Conservation (phyloP, 129 eudicot genomes). For the Centaurea solstitialis region DNA sequence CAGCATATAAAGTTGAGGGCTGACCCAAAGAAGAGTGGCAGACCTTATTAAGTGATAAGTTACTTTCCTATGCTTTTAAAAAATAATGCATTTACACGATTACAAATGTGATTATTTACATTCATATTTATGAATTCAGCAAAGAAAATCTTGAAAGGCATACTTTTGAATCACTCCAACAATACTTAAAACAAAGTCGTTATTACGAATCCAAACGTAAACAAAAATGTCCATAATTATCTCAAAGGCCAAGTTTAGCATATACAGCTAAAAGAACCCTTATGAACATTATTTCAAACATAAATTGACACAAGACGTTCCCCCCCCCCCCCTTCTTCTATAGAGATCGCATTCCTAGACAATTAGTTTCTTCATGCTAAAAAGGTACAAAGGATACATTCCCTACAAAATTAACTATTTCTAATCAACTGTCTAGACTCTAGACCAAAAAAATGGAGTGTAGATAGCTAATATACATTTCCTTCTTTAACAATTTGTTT, state of each 20-base stretch:
- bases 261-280: background rate
- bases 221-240: background rate
- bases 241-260: background rate
- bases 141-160: background rate
- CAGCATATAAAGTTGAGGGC: slow-evolving; percentile 40
- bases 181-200: background rate
- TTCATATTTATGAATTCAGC: background rate
- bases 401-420: background rate
- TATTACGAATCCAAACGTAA: background rate
- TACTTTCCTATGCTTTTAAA: background rate
- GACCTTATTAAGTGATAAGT: background rate
- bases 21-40: slow-evolving; percentile 23
- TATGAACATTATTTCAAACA: background rate
- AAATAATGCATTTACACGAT: background rate
- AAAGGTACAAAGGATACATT: background rate
- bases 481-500: background rate
- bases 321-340: too few species aligned
- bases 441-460: background rate
- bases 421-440: background rate
- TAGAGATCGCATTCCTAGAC: background rate
- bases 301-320: background rate
- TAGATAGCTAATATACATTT: background rate
- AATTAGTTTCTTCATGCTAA: background rate
- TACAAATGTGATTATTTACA: background rate
- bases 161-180: background rate